A percentile compares a stretch with the other conserved stretches of the same genome.
Evolutionary conservation across 208 protist species (phyloP).

Genomic region (Trypanosoma brucei): DNA sequence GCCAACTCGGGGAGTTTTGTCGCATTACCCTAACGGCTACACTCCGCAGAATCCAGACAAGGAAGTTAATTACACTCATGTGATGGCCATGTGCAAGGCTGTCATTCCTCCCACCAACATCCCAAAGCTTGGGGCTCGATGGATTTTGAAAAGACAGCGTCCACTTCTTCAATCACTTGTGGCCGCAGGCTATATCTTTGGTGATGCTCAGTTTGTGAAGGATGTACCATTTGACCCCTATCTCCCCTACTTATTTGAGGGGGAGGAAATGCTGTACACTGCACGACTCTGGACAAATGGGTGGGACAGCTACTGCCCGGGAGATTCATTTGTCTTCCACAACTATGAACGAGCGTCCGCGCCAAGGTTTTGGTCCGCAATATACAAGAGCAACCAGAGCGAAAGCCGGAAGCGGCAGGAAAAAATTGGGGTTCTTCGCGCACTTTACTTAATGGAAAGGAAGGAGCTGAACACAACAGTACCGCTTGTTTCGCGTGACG

Average conservation of each 20-base stretch:
- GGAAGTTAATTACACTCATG: conserved; percentile 34
- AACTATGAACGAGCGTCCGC: conserved; percentile 55
- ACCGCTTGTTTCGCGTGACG: conserved; percentile 33
- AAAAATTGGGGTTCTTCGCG: conserved; percentile 27
- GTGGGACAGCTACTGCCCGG: conserved; percentile 83
- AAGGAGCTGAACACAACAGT: conserved; percentile 7
- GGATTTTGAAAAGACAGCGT: conserved; percentile 20
- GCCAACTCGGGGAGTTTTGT: conserved; percentile 63
- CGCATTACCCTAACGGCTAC: conserved; percentile 80
- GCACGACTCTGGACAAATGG: conserved; percentile 83
- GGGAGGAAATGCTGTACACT: conserved; percentile 88
- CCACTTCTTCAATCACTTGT: conserved; percentile 60
- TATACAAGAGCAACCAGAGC: conserved; percentile 2
- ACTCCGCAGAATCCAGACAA: conserved; percentile 32
- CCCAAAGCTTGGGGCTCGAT: conserved; percentile 56
- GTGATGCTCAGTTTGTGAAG: conserved; percentile 58
- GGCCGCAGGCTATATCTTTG: conserved; percentile 76
- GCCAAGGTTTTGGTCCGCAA: conserved; percentile 40
- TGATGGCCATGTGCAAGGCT: conserved; percentile 73
- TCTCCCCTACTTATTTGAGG: conserved; percentile 91
- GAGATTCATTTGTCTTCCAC: conserved; percentile 70
- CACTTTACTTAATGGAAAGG: conserved; percentile 49
- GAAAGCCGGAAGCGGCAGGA: conserved; percentile 1
- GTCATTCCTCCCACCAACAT: conserved; percentile 57
- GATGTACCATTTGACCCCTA: conserved; percentile 91